These are phyloP conservation scores for Pythium periplocum DNA, from an alignment of 352 stramenopile species.

Conservation along the genomic window DNA sequence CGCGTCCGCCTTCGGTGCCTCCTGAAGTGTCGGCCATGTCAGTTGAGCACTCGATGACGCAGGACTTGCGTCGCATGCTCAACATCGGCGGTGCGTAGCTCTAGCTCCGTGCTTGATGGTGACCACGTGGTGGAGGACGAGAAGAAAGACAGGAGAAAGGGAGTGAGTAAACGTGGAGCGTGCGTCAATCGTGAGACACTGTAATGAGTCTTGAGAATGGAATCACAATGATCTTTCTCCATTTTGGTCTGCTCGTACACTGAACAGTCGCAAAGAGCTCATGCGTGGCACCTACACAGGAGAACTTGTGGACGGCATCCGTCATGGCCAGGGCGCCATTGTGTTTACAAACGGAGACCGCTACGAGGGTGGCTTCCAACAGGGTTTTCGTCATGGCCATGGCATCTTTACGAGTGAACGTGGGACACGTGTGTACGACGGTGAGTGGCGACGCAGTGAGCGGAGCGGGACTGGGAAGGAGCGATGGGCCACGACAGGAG, in stretches of 20 bases:
- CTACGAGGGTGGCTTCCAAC: constrained; percentile 58
- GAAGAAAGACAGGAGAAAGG: too few relatives aligned
- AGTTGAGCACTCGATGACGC: constrained; percentile 72
- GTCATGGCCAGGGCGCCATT: constrained; percentile 43
- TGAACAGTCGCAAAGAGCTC: too few relatives aligned
- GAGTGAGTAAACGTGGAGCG: too few relatives aligned
- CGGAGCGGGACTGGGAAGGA: constrained; percentile 55
- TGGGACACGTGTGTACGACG: constrained; percentile 44
- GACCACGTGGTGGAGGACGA: too few relatives aligned
- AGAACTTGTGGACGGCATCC: constrained; percentile 48
- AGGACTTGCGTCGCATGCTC: constrained; percentile 72
- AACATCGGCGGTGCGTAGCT: constrained; percentile 41
- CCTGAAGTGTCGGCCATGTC: constrained; percentile 26
- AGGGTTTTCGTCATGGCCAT: constrained; percentile 51
- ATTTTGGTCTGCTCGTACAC: too few relatives aligned
- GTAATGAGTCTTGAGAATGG: too few relatives aligned
- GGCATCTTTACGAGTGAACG: constrained; percentile 53
- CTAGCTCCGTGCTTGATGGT: too few relatives aligned
- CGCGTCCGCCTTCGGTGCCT: constrained; percentile 29
- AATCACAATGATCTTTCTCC: too few relatives aligned
- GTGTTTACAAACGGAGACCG: constrained; percentile 59
- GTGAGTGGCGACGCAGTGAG: constrained; percentile 50
- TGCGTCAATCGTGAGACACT: too few relatives aligned
- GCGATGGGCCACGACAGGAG: constrained; percentile 36
- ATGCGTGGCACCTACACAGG: constrained; percentile 55